Base-by-base conservation (phyloP, 441 rosid species). In the Syzygium malaccense region DNA sequence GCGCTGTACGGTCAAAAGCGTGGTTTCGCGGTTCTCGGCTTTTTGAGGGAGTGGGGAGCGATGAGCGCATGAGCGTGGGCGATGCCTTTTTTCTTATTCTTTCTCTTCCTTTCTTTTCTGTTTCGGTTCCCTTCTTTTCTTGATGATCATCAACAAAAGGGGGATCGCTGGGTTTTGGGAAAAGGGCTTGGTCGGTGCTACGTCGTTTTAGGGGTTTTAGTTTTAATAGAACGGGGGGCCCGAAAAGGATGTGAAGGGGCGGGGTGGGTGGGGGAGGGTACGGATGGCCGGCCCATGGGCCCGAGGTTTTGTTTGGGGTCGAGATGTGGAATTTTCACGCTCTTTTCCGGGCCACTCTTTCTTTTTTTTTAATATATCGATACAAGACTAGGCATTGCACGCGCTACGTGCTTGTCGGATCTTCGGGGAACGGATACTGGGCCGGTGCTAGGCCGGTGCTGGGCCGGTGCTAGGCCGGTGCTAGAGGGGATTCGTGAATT, bases 381-480 rank as follows among this genome's bases (percentile, higher is more conserved):
- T 20, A 12, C 48, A 9, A 19, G 79, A 17, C 48, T 0, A 19
- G 48, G 45, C 45, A 6, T 33, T 18, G 78, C 0, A 4, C 7
- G 25, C 1, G 78, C 78, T 2, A 19, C 4, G 28, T 3, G 28
- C 49, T 4, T 4, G 28, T 41, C 28, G 49, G 49, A 20, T 11
- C 80, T 71, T 4, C 49, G 5, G 28, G 28, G 80, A 1, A 71
- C 11, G 20, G 17, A 20, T 5, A 41, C 9, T 7, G 17, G 51
- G 13, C 83, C 18, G n/a, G 49, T 0, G 8, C 23, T 0, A 13
- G 51, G n/a, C n/a, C n/a, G n/a, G n/a, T n/a, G n/a, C 9, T 7
- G 17, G 51, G 13, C 83, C 18, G n/a, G 49, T 0, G 8, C 23
- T 0, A 13, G 51, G n/a, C n/a, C n/a, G n/a, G n/a, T n/a, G n/a